Evolutionary conservation across 176 grass and related monocot genomes (phyloP), one percentile per base, ranked within the genome.

Genomic region (Elymus sibiricus): DNA sequence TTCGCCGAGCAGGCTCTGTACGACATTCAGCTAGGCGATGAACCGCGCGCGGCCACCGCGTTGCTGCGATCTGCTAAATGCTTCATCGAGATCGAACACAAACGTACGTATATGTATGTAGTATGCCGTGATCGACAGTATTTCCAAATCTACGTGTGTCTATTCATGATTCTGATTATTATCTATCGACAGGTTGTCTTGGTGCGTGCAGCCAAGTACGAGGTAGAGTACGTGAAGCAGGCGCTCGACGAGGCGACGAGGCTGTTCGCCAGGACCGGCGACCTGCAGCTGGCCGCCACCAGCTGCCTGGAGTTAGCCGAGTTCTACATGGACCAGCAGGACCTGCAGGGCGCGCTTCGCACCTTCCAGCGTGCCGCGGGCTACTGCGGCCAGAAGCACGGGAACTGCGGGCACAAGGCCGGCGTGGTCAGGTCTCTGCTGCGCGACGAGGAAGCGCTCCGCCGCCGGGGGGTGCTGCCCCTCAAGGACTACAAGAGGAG

Each of bases 281-380:
- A 70, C 67, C 67, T 70, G 9, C 19, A 12, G 67, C 34, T 70
- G 9, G 67, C 67, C 34, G 32, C 67, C 34, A 37, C 9, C 67
- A 39, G 67, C 67, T 39, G 34, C 67, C 29, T 70, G 34, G 67
- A 70, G 67, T 17, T 70, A 1, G 67, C 67, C 19, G 67, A 70
- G 67, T 70, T 70, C 67, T 70, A 70, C 35, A 38, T 70, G 67
- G 67, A 70, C 34, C 67, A 21, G 34, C 67, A 70, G 67, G 34
- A 70, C 34, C 67, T n/a, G 19, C 19, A 9, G 35, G 11, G 35
- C 34, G 67, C 67, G 34, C 67, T 70, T 10, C 8, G 9, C 19
- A 4, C 9, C 9, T 39, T 39, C 67, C 9, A 12, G 67, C 9
- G 22, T 19, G 66, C 34, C 66, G 66, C 32, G 7, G 66, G 37